Evolutionary conservation across 2,329 filamentous ascomycete genomes (phyloP).

Genomic region (Pseudogymnoascus sp.): DNA sequence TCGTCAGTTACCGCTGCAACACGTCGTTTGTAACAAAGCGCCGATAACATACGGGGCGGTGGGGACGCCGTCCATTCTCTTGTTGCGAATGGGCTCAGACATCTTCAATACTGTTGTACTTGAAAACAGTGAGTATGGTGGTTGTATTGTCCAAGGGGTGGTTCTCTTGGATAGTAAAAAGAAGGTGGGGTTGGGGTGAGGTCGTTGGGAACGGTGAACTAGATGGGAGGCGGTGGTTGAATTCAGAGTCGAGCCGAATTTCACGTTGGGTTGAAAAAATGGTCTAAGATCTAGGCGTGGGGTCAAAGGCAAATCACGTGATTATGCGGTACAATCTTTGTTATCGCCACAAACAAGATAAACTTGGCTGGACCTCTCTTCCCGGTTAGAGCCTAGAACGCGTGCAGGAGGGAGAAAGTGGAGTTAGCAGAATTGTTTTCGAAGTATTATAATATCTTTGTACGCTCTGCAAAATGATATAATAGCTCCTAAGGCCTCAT

Average conservation of each 20-base stretch:
- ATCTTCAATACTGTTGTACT: slow-evolving; percentile 31
- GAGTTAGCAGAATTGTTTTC: background rate
- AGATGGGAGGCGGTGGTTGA: slow-evolving; percentile 1
- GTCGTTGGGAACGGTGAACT: slow-evolving; percentile 6
- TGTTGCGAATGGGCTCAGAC: slow-evolving; percentile 62
- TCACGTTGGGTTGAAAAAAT: slow-evolving; percentile 9
- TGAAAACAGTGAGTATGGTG: background rate
- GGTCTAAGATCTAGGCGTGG: slow-evolving; percentile 9
- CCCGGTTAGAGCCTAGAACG: slow-evolving; percentile 2
- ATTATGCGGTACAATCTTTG: background rate
- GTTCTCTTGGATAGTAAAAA: slow-evolving; percentile 3
- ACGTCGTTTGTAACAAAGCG: slow-evolving; percentile 4
- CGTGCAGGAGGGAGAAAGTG: background rate
- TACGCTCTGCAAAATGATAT: background rate
- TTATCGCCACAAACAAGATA: slow-evolving; percentile 8
- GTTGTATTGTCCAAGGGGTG: background rate
- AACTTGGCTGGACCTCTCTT: background rate
- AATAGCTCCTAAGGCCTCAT: background rate
- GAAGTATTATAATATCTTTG: background rate
- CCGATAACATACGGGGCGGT: slow-evolving; percentile 51
- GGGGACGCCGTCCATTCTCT: slow-evolving; percentile 48
- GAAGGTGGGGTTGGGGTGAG: slow-evolving; percentile 7
- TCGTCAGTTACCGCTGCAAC: slow-evolving; percentile 16
- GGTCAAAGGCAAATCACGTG: slow-evolving; percentile 7
- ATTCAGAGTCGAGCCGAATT: slow-evolving; percentile 6